phyloP scores from a whole-genome alignment of 768 basidiomycete species.

The Cyclocybe cylindracea region DNA sequence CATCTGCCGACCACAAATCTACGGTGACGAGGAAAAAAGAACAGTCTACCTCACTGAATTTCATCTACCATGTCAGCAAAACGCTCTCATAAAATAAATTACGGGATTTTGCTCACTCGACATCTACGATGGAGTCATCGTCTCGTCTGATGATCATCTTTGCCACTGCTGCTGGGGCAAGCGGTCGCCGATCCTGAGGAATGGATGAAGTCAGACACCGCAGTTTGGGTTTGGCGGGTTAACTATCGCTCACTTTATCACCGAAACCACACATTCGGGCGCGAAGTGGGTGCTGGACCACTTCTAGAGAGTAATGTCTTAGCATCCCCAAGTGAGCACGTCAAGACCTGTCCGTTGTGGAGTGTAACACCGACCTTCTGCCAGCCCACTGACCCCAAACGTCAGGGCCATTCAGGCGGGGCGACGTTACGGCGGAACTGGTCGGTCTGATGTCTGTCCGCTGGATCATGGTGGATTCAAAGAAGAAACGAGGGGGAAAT shows the following conservation, averaged over 20 bases:
- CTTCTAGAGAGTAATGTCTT: conserved; percentile 81
- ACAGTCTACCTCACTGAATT: conserved; percentile 73
- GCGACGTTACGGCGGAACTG: conserved; percentile 27
- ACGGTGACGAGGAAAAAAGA: conserved; percentile 90
- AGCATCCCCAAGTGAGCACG: conserved; percentile 10
- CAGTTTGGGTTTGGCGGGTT: conserved; percentile 4
- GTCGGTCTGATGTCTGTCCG: conserved; percentile 52
- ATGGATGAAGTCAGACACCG: conserved; percentile 15
- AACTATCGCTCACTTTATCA: conserved; percentile 68
- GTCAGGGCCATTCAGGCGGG: conserved; percentile 49
- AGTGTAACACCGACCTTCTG: conserved; percentile 48
- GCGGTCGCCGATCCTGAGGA: conserved; percentile 82
- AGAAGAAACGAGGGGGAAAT: conserved; percentile 9
- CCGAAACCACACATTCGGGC: conserved; percentile 97
- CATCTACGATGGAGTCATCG: conserved; percentile 67
- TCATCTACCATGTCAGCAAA: conserved; percentile 11
- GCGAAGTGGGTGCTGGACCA: conserved; percentile 85
- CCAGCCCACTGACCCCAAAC: conserved; percentile 74
- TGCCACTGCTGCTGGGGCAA: conserved; percentile 88
- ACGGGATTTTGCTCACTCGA: conserved; percentile 59
- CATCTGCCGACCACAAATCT: conserved; percentile 90
- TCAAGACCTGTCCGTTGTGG: conserved; percentile 8
- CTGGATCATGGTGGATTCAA: conserved; percentile 59
- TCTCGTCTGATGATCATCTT: conserved; percentile 76
- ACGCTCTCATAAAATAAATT: conserved; percentile 1